phyloP scores from a whole-genome alignment of 2,329 filamentous ascomycete genomes.

The Colletotrichum caudatum region DNA sequence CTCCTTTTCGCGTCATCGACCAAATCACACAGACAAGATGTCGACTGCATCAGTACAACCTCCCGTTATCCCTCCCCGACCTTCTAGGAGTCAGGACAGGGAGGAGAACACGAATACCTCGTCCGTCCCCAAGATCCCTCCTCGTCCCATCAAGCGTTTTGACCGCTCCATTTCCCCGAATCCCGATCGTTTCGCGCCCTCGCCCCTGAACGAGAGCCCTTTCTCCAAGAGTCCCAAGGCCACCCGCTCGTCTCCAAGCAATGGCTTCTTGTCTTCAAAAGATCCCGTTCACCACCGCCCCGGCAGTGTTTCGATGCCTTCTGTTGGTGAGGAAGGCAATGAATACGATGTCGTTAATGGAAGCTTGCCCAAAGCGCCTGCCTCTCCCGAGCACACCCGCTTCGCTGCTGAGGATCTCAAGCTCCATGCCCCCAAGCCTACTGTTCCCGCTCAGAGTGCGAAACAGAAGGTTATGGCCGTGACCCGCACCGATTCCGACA shows the following conservation, averaged over 20 bases:
- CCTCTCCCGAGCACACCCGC: conserved; percentile 78
- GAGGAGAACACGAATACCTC: conserved; percentile 49
- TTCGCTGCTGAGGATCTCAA: conserved; percentile 85
- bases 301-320: conserved; percentile 84
- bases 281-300: conserved; percentile 66
- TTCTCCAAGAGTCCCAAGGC: conserved; percentile 63
- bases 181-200: conserved; percentile 83
- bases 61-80: conserved; percentile 69
- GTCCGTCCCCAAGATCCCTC: conserved; percentile 77
- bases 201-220: conserved; percentile 81
- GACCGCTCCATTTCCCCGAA: conserved; percentile 83
- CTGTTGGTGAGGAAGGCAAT: conserved; percentile 87
- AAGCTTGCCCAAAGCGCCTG: conserved; percentile 55
- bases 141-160: conserved; percentile 78
- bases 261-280: conserved; percentile 48
- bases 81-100: conserved; percentile 63
- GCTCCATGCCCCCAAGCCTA: conserved; percentile 90
- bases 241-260: conserved; percentile 52
- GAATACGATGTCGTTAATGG: conserved; percentile 79
- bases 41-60: conserved; percentile 64
- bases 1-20: conserved; percentile 21
- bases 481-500: conserved; percentile 90
- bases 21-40: conserved; percentile 54
- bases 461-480: conserved; percentile 86
- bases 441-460: conserved; percentile 82